Evolutionary conservation across 441 rosid genomes (phyloP).

Genomic region (Gossypium laxum): DNA sequence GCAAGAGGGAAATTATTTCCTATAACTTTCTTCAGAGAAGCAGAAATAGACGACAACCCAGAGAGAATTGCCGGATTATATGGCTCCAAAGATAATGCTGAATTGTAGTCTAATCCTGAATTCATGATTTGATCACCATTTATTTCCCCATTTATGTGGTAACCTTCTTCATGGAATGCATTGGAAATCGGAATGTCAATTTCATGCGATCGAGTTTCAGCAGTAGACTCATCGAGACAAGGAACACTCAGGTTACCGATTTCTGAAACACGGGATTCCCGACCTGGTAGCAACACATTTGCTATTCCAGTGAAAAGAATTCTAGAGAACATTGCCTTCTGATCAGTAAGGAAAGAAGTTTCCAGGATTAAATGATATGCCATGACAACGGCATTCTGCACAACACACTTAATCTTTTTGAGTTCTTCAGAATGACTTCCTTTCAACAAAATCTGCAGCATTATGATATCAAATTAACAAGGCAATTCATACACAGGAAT

Average conservation of each 20-base stretch:
- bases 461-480: not conserved
- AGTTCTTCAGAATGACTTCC: slow-evolving; percentile 72
- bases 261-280: slow-evolving; percentile 25
- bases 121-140: slow-evolving; percentile 28
- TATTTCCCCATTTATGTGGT: slow-evolving; percentile 23
- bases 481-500: not conserved
- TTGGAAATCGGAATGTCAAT: slow-evolving; percentile 42
- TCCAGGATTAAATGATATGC: slow-evolving; percentile 86
- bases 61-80: slow-evolving; percentile 68
- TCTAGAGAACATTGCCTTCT: slow-evolving; percentile 71
- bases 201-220: slow-evolving; percentile 22
- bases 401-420: slow-evolving; percentile 74
- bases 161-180: slow-evolving; percentile 32
- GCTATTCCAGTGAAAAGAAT: slow-evolving; percentile 34
- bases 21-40: slow-evolving; percentile 55
- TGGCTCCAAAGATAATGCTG: slow-evolving; percentile 50
- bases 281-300: slow-evolving; percentile 19
- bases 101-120: slow-evolving; percentile 28
- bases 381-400: slow-evolving; percentile 54
- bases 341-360: slow-evolving; percentile 83
- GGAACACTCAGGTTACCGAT: slow-evolving; percentile 21
- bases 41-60: slow-evolving; percentile 69
- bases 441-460: slow-evolving; percentile 74
- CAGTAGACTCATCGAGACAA: slow-evolving; percentile 22
- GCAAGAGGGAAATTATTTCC: slow-evolving; percentile 37